Evolutionary conservation across 495 filamentous ascomycete genomes (phyloP).

Genomic region (Podospora didyma): DNA sequence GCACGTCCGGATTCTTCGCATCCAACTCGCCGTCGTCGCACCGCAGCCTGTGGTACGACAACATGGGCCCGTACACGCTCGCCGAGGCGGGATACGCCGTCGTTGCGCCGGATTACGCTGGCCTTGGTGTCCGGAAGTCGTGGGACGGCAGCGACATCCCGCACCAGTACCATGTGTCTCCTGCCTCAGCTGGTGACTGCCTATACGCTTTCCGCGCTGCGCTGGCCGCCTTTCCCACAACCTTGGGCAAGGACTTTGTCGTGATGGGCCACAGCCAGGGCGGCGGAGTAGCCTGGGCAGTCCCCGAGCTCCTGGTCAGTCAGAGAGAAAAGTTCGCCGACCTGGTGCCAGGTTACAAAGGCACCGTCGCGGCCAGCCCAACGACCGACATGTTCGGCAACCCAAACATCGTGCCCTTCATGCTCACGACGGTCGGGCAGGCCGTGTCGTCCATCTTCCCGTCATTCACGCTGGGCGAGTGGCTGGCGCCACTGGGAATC

Average conservation of each 20-base stretch:
- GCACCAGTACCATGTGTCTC: slow-evolving; percentile 31
- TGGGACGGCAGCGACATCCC: slow-evolving; percentile 24
- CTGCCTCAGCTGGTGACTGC: slow-evolving; percentile 38
- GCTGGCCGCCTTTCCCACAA: slow-evolving; percentile 29
- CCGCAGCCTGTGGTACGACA: slow-evolving; percentile 41
- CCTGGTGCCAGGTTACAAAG: neutral
- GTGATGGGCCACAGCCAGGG: slow-evolving; percentile 46
- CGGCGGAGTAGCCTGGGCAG: slow-evolving; percentile 29
- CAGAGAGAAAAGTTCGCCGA: neutral
- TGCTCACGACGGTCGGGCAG: neutral
- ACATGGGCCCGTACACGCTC: slow-evolving; percentile 36
- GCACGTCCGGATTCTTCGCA: slow-evolving; percentile 42
- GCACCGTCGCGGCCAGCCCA: neutral
- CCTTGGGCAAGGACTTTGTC: slow-evolving; percentile 27
- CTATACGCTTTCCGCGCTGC: slow-evolving; percentile 39
- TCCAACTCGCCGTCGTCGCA: slow-evolving; percentile 42
- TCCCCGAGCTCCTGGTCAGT: neutral
- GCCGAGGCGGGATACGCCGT: slow-evolving; percentile 47
- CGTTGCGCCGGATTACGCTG: slow-evolving; percentile 50
- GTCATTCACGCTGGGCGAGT: neutral
- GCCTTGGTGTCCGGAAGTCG: slow-evolving; percentile 38
- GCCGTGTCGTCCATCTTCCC: neutral
- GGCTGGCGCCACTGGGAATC: neutral
- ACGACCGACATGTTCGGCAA: neutral
- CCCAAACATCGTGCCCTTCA: neutral